Evolutionary conservation across 495 filamentous ascomycete species (phyloP), one percentile per base, ranked within the genome.

Genomic region (Tuber umbilicatum): DNA sequence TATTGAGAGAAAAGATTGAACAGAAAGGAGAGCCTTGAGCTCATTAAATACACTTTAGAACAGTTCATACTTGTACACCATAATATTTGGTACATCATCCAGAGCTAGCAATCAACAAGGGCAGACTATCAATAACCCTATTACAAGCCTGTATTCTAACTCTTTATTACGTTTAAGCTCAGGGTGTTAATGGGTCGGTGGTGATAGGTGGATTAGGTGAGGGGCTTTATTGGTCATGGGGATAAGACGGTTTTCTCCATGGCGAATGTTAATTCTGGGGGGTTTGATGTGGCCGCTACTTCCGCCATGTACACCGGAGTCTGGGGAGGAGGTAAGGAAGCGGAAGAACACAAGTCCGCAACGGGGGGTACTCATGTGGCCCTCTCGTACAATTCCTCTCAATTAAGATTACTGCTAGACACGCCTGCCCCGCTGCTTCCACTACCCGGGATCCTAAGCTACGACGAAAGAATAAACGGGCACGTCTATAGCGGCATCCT

Each of bases 181-280:
- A 10, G 35, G 70, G 64, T 35, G 42, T 72, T 37, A 40, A 73
- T 38, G 81, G 81, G 2, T 79, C 80, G 14, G 80, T 78, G 16
- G 80, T 82, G 21, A 77, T 82, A 64, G 81, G 81, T 31, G 81
- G 81, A 31, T 80, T 82, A 41, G 81, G 82, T 41, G 40, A 74
- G 42, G 80, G 80, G 35, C 75, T 82, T 19, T n/a, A 78, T 82
- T 45, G 75, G 82, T 39, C 70, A 75, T 64, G 40, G 38, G 1
- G 73, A 82, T 37, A 77, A 81, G 37, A 67, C 71, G 4, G 69
- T 82, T 17, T 82, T 82, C 38, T 68, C 50, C 45, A 82, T 78
- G 47, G 70, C 68, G 6, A 67, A 39, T 55, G 73, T 42, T 2
- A 47, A 72, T 68, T 42, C 43, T 43, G 71, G 38, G 35, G 70